Percentiles rank a stretch among this genome's conserved stretches.
phyloP scores from a whole-genome alignment of 2,329 filamentous ascomycete genomes.

The Leptodontidium sp. region DNA sequence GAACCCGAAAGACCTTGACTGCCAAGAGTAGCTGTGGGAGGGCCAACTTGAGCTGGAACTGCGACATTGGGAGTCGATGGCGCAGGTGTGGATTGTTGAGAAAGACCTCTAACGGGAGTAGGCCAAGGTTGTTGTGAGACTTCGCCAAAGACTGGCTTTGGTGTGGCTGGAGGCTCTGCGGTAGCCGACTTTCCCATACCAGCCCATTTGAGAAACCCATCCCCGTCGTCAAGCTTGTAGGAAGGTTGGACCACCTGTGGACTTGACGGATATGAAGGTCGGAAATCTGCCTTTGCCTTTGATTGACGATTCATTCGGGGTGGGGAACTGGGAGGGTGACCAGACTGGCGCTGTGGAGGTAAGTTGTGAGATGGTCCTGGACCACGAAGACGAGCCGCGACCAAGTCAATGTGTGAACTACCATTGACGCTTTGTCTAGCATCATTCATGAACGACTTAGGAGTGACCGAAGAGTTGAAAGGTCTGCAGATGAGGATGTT shows the following conservation, averaged over 20 bases:
- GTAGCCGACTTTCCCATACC: not conserved
- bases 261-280: not conserved
- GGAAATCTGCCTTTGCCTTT: not conserved
- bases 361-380: not conserved
- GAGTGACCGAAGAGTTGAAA: not conserved
- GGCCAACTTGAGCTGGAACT: not conserved
- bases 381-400: constrained; percentile 2
- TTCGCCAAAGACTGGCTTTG: not conserved
- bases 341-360: not conserved
- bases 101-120: not conserved
- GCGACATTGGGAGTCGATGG: not conserved
- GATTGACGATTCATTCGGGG: not conserved
- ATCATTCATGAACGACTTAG: constrained; percentile 16
- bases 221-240: not conserved
- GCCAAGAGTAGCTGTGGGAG: not conserved
- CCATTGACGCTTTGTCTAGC: not conserved
- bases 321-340: not conserved
- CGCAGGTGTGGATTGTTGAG: not conserved
- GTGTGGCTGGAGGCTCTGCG: not conserved
- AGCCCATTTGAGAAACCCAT: constrained; percentile 6
- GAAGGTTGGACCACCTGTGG: not conserved
- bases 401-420: not conserved
- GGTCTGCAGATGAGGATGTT: not conserved
- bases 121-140: not conserved
- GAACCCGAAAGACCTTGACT: constrained; percentile 12